Percentiles rank a stretch among this genome's conserved stretches.
Conservation (phyloP, 768 basidiomycete genomes). For the Suillus brevipes region DNA sequence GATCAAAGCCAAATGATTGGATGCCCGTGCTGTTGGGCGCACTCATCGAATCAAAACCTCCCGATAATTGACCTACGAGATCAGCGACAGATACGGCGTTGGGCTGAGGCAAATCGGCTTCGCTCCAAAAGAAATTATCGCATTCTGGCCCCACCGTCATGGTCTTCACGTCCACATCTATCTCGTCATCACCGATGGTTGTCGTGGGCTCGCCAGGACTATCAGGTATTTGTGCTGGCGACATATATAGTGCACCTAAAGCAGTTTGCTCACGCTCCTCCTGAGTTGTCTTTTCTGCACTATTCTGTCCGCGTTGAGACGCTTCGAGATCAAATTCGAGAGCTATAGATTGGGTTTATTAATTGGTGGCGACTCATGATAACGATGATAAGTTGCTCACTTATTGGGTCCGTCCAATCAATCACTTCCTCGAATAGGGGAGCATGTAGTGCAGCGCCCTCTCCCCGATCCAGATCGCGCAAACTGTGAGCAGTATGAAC, state of each 20-base stretch:
- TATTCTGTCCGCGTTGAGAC: slow-evolving; percentile 60
- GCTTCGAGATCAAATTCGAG: slow-evolving; percentile 58
- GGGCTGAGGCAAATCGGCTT: slow-evolving; percentile 26
- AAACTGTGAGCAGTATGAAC: slow-evolving; percentile 67
- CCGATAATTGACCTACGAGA: slow-evolving; percentile 64
- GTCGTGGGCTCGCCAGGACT: slow-evolving; percentile 68
- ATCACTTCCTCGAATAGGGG: slow-evolving; percentile 83
- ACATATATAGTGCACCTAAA: slow-evolving; percentile 74
- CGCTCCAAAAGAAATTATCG: slow-evolving; percentile 66
- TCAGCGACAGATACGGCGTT: slow-evolving; percentile 60
- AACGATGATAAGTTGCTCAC: slow-evolving; percentile 49
- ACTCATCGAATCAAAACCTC: slow-evolving; percentile 42
- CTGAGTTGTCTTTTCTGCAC: slow-evolving; percentile 68
- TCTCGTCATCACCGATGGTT: slow-evolving; percentile 66
- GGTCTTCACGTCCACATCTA: slow-evolving; percentile 56
- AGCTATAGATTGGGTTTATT: slow-evolving; percentile 51
- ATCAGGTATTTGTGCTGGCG: slow-evolving; percentile 70
- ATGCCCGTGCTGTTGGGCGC: slow-evolving; percentile 32
- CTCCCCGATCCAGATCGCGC: slow-evolving; percentile 85
- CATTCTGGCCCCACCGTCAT: slow-evolving; percentile 75
- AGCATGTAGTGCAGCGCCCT: slow-evolving; percentile 82
- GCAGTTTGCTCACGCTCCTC: slow-evolving; percentile 79
- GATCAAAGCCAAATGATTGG: slow-evolving; percentile 42
- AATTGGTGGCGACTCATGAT: slow-evolving; percentile 24
- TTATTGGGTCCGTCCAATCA: slow-evolving; percentile 81